phyloP scores from a whole-genome alignment of 176 grass and related monocot species.

The Avena insularis region DNA sequence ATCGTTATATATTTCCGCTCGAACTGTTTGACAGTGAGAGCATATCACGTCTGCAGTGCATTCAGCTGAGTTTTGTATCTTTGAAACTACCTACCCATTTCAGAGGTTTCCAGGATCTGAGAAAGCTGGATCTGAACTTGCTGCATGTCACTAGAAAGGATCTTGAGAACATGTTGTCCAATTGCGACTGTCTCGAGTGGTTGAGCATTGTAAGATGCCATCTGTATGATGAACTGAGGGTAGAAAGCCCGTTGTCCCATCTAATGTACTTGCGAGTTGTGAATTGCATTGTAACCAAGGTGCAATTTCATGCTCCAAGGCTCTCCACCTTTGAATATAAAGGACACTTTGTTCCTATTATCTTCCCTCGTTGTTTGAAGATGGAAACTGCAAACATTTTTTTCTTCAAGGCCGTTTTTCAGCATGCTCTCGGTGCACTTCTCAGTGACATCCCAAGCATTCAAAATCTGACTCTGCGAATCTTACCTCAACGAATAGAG shows the following conservation, averaged over 20 bases:
- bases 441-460: neutral
- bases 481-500: neutral
- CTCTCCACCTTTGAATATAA: neutral
- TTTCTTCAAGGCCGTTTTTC: neutral
- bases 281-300: neutral
- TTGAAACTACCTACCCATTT: neutral
- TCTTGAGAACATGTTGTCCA: neutral
- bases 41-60: neutral
- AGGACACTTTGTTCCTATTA: neutral
- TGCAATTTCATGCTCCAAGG: neutral
- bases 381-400: neutral
- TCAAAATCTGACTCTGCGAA: neutral
- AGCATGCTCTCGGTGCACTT: neutral
- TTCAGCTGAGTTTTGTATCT: neutral
- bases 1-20: neutral
- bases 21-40: neutral
- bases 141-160: neutral
- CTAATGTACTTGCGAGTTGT: neutral
- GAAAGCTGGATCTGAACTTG: neutral
- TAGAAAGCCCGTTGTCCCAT: neutral
- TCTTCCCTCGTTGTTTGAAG: neutral
- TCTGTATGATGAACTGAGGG: neutral
- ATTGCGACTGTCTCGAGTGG: neutral
- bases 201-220: neutral
- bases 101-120: neutral